Percentiles rank a stretch among this genome's conserved stretches.
Evolutionary conservation across 2,329 filamentous ascomycete species (phyloP).

Genomic region (Albophoma yamanashiensis): DNA sequence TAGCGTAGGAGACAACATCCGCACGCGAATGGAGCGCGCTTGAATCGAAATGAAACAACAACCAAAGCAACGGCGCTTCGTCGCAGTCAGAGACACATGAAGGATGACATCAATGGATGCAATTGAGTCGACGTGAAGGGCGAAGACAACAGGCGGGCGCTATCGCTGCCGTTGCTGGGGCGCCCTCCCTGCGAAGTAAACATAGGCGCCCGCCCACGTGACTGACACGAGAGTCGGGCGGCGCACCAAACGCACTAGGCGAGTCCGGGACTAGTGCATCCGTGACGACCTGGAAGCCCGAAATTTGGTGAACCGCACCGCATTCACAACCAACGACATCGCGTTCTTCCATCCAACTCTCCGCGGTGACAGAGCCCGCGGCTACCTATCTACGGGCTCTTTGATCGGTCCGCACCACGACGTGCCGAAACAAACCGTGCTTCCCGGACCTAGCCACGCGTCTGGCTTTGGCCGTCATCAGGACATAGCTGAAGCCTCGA

Average conservation of each 20-base stretch:
- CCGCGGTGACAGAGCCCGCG: background rate
- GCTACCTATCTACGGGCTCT: background rate
- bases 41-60: constrained; percentile 7
- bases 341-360: background rate
- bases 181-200: constrained; percentile 16
- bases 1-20: background rate
- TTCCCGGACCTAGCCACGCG: background rate
- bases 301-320: background rate
- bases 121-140: constrained; percentile 1
- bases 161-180: constrained; percentile 14
- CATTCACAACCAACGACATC: background rate
- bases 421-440: background rate
- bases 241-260: background rate
- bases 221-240: background rate
- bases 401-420: background rate
- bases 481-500: background rate
- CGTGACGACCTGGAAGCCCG: background rate
- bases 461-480: background rate
- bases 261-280: background rate
- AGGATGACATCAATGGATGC: constrained; percentile 13
- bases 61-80: constrained; percentile 12
- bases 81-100: constrained; percentile 12
- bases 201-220: constrained; percentile 12
- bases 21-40: background rate
- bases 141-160: background rate